Percentiles rank a stretch among this genome's conserved stretches.
Conservation (phyloP, 176 grass and related monocot genomes). For the Typha latifolia region DNA sequence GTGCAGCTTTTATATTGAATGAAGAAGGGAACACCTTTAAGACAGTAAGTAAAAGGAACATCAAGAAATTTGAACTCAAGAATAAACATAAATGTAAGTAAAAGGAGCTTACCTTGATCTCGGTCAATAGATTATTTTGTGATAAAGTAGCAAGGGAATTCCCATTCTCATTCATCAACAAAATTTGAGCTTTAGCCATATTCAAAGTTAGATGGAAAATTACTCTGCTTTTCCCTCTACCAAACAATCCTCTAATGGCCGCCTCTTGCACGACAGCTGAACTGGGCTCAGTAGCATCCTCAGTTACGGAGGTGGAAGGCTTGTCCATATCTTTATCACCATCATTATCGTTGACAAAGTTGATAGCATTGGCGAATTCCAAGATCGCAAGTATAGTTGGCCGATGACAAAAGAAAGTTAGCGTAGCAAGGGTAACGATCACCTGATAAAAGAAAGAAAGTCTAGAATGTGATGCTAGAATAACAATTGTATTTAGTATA, state of each 20-base stretch:
- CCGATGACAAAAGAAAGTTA: constrained; percentile 92
- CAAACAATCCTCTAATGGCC: constrained; percentile 55
- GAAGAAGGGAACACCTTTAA: constrained; percentile 78
- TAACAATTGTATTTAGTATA: constrained; percentile 17
- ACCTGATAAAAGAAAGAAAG: constrained; percentile 54
- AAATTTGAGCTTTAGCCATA: constrained; percentile 89
- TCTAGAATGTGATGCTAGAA: constrained; percentile 8
- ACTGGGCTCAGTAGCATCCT: constrained; percentile 31
- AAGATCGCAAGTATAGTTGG: constrained; percentile 86
- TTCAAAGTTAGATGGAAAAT: constrained; percentile 94
- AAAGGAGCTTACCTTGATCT: constrained; percentile 63
- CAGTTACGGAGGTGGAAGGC: constrained; percentile 20
- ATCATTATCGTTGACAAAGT: constrained; percentile 41
- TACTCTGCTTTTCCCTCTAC: constrained; percentile 84
- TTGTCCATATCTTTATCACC: constrained; percentile 29
- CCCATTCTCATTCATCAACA: constrained; percentile 78
- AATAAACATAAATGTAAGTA: constrained; percentile 17
- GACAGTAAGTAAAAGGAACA: constrained; percentile 13
- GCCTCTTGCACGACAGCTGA: constrained; percentile 38
- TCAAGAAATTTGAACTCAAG: no score
- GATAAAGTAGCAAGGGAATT: constrained; percentile 65
- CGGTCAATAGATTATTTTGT: constrained; percentile 84
- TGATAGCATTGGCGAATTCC: constrained; percentile 90
- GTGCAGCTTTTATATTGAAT: constrained; percentile 94
- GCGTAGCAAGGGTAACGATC: constrained; percentile 67